Percentiles rank a stretch among this genome's conserved stretches.
Conservation (phyloP, 441 rosid species). For the Pelargonium fulgidum region DNA sequence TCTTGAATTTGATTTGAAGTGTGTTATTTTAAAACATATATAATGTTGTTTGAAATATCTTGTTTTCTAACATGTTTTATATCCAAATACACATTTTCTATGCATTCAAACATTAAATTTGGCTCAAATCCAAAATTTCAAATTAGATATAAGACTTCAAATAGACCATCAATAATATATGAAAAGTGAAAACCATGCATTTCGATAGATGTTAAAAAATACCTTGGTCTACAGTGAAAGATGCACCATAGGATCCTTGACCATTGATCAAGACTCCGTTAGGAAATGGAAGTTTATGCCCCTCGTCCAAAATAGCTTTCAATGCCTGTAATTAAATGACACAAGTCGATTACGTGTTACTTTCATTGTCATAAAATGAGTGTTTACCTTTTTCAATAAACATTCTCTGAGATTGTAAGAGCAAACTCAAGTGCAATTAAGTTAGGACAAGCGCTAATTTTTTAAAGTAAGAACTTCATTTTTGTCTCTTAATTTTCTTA, state of each 20-base stretch:
- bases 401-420: no score
- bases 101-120: no score
- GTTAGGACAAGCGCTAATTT: no score
- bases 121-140: neutral
- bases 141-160: neutral
- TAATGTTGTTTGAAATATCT: neutral
- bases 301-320: slow-evolving; percentile 46
- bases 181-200: no score
- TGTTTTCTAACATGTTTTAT: neutral
- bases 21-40: no score
- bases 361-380: no score
- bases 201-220: neutral
- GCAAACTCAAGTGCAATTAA: no score
- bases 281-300: slow-evolving; percentile 55
- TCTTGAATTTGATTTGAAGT: no score
- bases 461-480: no score
- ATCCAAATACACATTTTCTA: neutral
- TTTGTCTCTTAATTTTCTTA: no score
- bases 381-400: no score
- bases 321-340: slow-evolving; percentile 33
- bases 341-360: neutral
- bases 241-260: slow-evolving; percentile 56
- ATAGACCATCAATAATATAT: neutral
- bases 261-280: slow-evolving; percentile 90
- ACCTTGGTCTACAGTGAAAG: slow-evolving; percentile 64